These are phyloP conservation scores for Lichtheimia ornata DNA, from an alignment of 371 early-diverging fungal genomes.

Conservation along the genomic window DNA sequence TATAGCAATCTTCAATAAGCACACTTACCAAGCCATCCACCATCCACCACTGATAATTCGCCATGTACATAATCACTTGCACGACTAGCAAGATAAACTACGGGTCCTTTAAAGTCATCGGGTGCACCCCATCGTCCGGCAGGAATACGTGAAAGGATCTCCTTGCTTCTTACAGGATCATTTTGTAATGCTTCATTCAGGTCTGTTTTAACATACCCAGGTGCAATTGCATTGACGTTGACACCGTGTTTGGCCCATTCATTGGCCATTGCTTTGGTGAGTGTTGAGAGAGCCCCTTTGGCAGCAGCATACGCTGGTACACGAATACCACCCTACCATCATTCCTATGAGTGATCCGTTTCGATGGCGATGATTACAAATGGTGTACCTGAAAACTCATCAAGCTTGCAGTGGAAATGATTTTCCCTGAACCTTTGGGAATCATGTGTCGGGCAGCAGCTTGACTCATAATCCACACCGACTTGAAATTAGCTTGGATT, in stretches of 20 bases:
- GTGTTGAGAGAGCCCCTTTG: constrained; percentile 59
- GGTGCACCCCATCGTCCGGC: constrained; percentile 47
- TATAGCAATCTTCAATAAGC: no score
- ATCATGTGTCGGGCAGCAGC: constrained; percentile 31
- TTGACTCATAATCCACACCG: constrained; percentile 32
- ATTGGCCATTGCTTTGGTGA: constrained; percentile 66
- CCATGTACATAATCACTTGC: constrained; percentile 52
- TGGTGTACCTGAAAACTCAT: constrained; percentile 26
- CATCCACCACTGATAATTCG: constrained; percentile 50
- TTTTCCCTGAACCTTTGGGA: constrained; percentile 25
- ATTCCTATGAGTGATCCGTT: no score
- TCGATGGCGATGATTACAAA: no score
- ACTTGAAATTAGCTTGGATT: constrained; percentile 34
- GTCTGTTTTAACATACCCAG: constrained; percentile 59
- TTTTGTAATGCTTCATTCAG: constrained; percentile 43
- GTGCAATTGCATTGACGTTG: constrained; percentile 59
- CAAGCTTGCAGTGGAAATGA: constrained; percentile 32
- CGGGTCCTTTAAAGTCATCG: constrained; percentile 53
- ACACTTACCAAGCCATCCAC: constrained; percentile 46
- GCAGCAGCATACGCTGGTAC: constrained; percentile 56
- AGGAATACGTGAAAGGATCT: constrained; percentile 41
- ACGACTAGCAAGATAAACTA: constrained; percentile 39
- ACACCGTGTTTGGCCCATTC: constrained; percentile 55
- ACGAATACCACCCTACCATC: constrained; percentile 23
- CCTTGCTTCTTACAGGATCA: constrained; percentile 18